Evolutionary conservation across 208 protist species (phyloP).

Genomic region (Acanthamoeba culbertsoni): DNA sequence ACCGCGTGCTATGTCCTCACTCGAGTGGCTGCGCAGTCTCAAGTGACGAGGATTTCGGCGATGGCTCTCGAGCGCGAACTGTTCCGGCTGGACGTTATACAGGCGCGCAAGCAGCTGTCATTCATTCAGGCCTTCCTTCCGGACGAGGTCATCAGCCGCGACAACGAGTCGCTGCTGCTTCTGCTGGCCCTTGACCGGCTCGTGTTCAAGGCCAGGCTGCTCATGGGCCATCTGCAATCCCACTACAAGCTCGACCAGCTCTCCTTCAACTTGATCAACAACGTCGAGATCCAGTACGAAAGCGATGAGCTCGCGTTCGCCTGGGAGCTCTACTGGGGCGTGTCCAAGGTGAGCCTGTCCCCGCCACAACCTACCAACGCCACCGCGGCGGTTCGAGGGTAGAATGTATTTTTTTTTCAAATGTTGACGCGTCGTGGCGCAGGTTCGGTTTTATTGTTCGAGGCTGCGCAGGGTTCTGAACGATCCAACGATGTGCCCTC

Average conservation of each 20-base stretch:
- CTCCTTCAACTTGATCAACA: conserved; percentile 61
- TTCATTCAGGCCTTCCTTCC: conserved; percentile 56
- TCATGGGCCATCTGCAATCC: conserved; percentile 14
- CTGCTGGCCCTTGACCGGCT: conserved; percentile 15
- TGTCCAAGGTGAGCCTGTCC: conserved; percentile 1
- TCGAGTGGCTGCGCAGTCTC: not conserved
- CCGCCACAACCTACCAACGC: too few species aligned
- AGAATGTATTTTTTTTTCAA: too few species aligned
- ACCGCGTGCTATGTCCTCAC: too few species aligned
- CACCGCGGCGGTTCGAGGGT: too few species aligned
- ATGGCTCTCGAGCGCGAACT: conserved; percentile 40
- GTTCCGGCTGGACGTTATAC: conserved; percentile 17
- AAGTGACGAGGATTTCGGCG: conserved; percentile 3
- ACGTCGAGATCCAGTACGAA: conserved; percentile 23
- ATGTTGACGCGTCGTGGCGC: too few species aligned
- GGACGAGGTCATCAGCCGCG: conserved; percentile 14
- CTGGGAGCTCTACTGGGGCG: conserved; percentile 60
- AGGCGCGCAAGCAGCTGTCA: conserved; percentile 41
- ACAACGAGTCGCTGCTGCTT: conserved; percentile 44
- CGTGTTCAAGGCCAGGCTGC: conserved; percentile 19
- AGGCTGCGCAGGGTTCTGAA: conserved; percentile 3
- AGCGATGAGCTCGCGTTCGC: conserved; percentile 47
- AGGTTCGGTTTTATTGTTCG: conserved; percentile 10
- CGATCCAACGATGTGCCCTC: not conserved
- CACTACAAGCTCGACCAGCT: conserved; percentile 59